phyloP scores from a whole-genome alignment of 2,329 filamentous ascomycete genomes.

The Zymoseptoria pseudotritici region DNA sequence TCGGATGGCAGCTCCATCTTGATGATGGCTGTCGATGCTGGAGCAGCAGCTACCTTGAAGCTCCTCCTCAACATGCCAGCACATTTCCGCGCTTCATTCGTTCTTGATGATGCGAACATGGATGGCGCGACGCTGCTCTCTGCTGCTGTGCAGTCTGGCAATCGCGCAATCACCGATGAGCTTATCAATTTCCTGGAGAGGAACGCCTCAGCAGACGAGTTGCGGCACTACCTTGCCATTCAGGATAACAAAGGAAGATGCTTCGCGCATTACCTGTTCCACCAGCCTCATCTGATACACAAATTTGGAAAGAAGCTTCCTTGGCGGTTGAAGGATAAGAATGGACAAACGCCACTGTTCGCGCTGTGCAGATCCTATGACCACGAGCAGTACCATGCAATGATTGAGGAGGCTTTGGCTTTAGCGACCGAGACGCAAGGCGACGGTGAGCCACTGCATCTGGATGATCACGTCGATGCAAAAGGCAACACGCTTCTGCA shows the following conservation, averaged over 20 bases:
- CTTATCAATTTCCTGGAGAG: slow-evolving; percentile 63
- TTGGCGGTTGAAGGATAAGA: slow-evolving; percentile 88
- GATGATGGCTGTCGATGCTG: slow-evolving; percentile 50
- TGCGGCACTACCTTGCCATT: slow-evolving; percentile 61
- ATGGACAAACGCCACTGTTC: slow-evolving; percentile 95
- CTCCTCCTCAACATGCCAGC: slow-evolving; percentile 73
- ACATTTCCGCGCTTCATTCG: slow-evolving; percentile 62
- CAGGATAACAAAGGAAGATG: slow-evolving; percentile 84
- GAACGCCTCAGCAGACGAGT: slow-evolving; percentile 46
- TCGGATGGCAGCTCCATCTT: slow-evolving; percentile 69
- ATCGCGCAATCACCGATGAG: slow-evolving; percentile 65
- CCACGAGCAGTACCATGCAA: slow-evolving; percentile 73
- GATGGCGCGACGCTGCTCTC: slow-evolving; percentile 85
- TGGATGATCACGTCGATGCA: slow-evolving; percentile 85
- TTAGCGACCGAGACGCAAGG: slow-evolving; percentile 67
- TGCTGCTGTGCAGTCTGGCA: slow-evolving; percentile 79
- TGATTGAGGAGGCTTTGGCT: slow-evolving; percentile 76
- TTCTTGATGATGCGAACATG: slow-evolving; percentile 79
- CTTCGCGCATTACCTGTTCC: slow-evolving; percentile 92
- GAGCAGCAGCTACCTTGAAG: slow-evolving; percentile 61
- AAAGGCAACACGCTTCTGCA: slow-evolving; percentile 96
- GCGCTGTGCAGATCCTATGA: slow-evolving; percentile 94
- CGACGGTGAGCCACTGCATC: slow-evolving; percentile 71
- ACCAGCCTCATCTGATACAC: slow-evolving; percentile 72
- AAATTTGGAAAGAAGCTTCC: slow-evolving; percentile 70